Evolutionary conservation across 139 green algal genomes (phyloP).

Genomic region (Deuterostichococcus epilithicus): DNA sequence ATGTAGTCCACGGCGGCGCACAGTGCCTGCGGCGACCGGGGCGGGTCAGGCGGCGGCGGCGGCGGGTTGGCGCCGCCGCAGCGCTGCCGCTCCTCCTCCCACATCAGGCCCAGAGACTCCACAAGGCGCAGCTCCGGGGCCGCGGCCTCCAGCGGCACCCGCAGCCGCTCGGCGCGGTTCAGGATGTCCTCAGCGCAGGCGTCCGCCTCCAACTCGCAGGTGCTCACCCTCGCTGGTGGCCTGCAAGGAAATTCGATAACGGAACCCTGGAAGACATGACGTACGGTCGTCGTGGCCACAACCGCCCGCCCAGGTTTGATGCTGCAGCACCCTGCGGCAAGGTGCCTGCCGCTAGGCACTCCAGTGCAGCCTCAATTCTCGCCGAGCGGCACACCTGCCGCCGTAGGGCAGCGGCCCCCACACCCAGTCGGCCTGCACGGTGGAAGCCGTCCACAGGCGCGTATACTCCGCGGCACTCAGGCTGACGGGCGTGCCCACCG

Average conservation of each 20-base stretch:
- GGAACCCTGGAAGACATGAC: too few relatives aligned
- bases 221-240: constrained; percentile 53
- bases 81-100: constrained; percentile 72
- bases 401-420: constrained; percentile 7
- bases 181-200: constrained; percentile 69
- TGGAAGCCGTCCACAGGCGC: constrained; percentile 24
- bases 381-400: neutral
- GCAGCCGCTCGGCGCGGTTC: constrained; percentile 67
- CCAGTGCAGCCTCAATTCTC: neutral
- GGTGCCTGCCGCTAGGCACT: too few relatives aligned
- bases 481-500: constrained; percentile 6
- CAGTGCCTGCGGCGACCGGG: constrained; percentile 42
- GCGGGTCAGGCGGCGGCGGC: constrained; percentile 43
- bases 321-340: constrained; percentile 10
- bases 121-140: constrained; percentile 60
- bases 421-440: constrained; percentile 21
- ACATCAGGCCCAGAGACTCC: constrained; percentile 76
- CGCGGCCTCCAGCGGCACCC: constrained; percentile 54
- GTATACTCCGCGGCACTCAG: constrained; percentile 9
- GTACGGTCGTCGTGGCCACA: neutral
- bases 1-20: constrained; percentile 51
- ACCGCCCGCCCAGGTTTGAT: constrained; percentile 8
- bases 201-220: constrained; percentile 81
- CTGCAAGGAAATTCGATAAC: too few relatives aligned
- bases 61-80: constrained; percentile 37